These are phyloP conservation scores for Scheffersomyces amazonensis DNA, from an alignment of 805 yeast genomes.

Conservation along the genomic window DNA sequence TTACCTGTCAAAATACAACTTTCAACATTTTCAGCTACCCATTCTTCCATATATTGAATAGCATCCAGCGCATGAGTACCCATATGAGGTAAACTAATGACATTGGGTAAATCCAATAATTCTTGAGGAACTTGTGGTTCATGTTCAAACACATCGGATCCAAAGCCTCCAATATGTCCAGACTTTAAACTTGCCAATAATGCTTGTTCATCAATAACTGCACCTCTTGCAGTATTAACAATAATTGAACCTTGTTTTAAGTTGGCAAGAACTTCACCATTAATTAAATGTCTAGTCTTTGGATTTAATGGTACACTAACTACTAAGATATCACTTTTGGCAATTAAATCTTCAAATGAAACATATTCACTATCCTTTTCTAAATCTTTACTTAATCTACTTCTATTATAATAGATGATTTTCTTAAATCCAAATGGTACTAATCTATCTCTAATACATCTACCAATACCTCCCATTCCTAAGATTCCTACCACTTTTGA, in stretches of 20 bases:
- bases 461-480: slow-evolving; percentile 91
- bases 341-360: slow-evolving; percentile 63
- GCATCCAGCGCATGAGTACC: slow-evolving; percentile 82
- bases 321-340: slow-evolving; percentile 65
- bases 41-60: slow-evolving; percentile 74
- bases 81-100: slow-evolving; percentile 82
- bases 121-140: slow-evolving; percentile 74
- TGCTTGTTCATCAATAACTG: slow-evolving; percentile 67
- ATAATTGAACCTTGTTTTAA: slow-evolving; percentile 79
- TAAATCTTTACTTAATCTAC: slow-evolving; percentile 52
- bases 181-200: slow-evolving; percentile 52
- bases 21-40: slow-evolving; percentile 66
- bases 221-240: slow-evolving; percentile 88
- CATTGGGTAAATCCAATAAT: slow-evolving; percentile 59
- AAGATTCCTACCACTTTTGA: slow-evolving; percentile 76
- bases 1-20: slow-evolving; percentile 61
- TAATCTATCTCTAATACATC: slow-evolving; percentile 70
- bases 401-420: slow-evolving; percentile 72
- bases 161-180: slow-evolving; percentile 67
- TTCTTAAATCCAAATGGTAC: slow-evolving; percentile 73
- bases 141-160: slow-evolving; percentile 71
- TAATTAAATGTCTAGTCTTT: slow-evolving; percentile 66
- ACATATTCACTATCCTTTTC: slow-evolving; percentile 74
- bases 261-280: slow-evolving; percentile 55
- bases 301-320: slow-evolving; percentile 76